phyloP scores from a whole-genome alignment of 495 filamentous ascomycete genomes.

The Daldinia grandis region DNA sequence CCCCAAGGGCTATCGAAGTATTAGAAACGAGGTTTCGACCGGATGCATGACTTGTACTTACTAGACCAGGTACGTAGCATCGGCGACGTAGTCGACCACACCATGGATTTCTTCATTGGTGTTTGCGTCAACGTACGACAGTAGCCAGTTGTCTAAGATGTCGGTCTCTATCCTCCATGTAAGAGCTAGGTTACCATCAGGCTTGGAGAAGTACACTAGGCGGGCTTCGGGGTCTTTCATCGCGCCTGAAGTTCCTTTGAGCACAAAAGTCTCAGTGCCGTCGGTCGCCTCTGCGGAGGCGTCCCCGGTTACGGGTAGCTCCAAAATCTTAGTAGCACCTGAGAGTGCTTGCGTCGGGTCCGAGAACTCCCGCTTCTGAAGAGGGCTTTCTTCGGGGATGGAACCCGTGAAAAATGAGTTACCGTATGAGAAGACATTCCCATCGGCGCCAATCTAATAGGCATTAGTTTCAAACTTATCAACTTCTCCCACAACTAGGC shows the following conservation, averaged over 20 bases:
- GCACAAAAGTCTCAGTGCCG: slow-evolving; percentile 45
- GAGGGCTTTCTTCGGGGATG: slow-evolving; percentile 45
- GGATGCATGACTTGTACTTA: slow-evolving; percentile 19
- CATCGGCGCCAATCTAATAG: slow-evolving; percentile 49
- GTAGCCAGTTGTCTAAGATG: slow-evolving; percentile 58
- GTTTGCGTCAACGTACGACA: slow-evolving; percentile 58
- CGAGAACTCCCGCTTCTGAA: slow-evolving; percentile 48
- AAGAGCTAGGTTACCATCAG: slow-evolving; percentile 52
- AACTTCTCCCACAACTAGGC: background rate
- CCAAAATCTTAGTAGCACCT: slow-evolving; percentile 44
- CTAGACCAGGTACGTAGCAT: slow-evolving; percentile 58
- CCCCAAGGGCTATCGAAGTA: slow-evolving; percentile 49
- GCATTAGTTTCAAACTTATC: slow-evolving; percentile 17
- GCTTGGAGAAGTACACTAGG: slow-evolving; percentile 56
- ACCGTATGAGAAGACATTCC: slow-evolving; percentile 55
- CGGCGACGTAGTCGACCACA: slow-evolving; percentile 58
- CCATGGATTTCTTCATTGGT: slow-evolving; percentile 51
- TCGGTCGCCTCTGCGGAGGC: slow-evolving; percentile 48
- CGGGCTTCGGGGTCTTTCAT: slow-evolving; percentile 54
- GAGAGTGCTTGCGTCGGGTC: slow-evolving; percentile 50
- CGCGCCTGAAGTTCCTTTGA: slow-evolving; percentile 51
- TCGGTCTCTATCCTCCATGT: slow-evolving; percentile 62
- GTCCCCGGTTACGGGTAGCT: slow-evolving; percentile 47
- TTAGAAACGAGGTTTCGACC: slow-evolving; percentile 30
- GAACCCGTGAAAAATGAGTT: slow-evolving; percentile 52